A percentile compares a stretch with the other conserved stretches of the same genome.
Conservation (phyloP, 179 eudicot species). For the Spinacia oleracea region DNA sequence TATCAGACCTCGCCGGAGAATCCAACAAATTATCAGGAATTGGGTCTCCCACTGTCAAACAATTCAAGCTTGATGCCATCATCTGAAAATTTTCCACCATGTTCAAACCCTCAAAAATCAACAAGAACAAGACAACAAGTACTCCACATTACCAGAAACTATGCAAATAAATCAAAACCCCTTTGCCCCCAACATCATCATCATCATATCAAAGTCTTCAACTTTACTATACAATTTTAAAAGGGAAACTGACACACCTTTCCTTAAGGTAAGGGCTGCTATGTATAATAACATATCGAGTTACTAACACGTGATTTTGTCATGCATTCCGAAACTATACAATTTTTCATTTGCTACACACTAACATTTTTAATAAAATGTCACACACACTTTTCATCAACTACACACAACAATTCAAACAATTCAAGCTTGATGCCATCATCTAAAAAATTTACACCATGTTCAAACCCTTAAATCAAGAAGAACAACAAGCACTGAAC, state of each 20-base stretch:
- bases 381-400: not conserved
- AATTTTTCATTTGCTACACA: not conserved
- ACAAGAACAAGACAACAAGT: slow-evolving; percentile 7
- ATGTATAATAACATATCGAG: no score
- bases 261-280: no score
- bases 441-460: slow-evolving; percentile 47
- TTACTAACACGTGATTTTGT: no score
- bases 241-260: no score
- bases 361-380: not conserved
- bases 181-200: not conserved
- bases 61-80: slow-evolving; percentile 97
- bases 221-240: not conserved
- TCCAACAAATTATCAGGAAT: slow-evolving; percentile 71
- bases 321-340: no score
- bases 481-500: slow-evolving; percentile 7
- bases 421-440: slow-evolving; percentile 97
- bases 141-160: not conserved
- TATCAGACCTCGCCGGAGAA: slow-evolving; percentile 81
- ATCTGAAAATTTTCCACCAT: slow-evolving; percentile 48
- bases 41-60: slow-evolving; percentile 83
- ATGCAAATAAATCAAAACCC: not conserved
- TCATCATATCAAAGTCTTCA: not conserved
- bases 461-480: slow-evolving; percentile 11
- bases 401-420: slow-evolving; percentile 40
- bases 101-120: slow-evolving; percentile 8